These are phyloP conservation scores for Tricladium varicosporioides DNA, from an alignment of 2,329 filamentous ascomycete species.

Conservation along the genomic window DNA sequence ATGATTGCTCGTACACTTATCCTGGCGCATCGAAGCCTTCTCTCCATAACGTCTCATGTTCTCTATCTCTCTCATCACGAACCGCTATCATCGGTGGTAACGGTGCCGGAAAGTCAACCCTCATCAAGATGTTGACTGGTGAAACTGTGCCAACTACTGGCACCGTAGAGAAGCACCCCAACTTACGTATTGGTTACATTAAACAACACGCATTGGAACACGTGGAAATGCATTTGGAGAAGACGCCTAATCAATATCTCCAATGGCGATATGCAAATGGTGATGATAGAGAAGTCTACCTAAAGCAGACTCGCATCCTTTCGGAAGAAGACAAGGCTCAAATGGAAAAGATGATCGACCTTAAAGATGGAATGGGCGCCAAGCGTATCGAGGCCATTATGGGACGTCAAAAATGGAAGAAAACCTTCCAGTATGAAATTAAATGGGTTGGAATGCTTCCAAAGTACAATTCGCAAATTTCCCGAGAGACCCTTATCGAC, in stretches of 20 bases:
- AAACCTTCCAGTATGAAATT: conserved; percentile 97
- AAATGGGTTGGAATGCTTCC: conserved; percentile 90
- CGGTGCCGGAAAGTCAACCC: conserved; percentile 95
- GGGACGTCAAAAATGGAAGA: conserved; percentile 98
- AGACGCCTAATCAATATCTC: conserved; percentile 97
- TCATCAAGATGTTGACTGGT: conserved; percentile 96
- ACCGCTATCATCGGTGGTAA: conserved; percentile 97
- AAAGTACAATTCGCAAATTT: conserved; percentile 91
- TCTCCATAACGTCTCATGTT: conserved; percentile 82
- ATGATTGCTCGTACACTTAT: conserved; percentile 87
- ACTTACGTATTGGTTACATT: conserved; percentile 98
- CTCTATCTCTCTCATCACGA: conserved; percentile 83
- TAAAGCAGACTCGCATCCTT: conserved; percentile 94
- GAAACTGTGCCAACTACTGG: conserved; percentile 81
- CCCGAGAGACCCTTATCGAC: conserved; percentile 83
- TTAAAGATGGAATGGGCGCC: conserved; percentile 76
- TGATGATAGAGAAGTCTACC: conserved; percentile 91
- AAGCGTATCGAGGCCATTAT: conserved; percentile 85
- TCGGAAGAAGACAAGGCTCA: conserved; percentile 83
- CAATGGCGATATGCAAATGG: conserved; percentile 98
- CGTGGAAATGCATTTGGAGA: conserved; percentile 99
- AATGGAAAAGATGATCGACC: conserved; percentile 86
- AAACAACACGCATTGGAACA: conserved; percentile 99
- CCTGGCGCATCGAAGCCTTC: conserved; percentile 86
- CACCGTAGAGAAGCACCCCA: conserved; percentile 96